Base-by-base conservation (phyloP, 164 flowering plant genomes). In the Berberis thunbergii region DNA sequence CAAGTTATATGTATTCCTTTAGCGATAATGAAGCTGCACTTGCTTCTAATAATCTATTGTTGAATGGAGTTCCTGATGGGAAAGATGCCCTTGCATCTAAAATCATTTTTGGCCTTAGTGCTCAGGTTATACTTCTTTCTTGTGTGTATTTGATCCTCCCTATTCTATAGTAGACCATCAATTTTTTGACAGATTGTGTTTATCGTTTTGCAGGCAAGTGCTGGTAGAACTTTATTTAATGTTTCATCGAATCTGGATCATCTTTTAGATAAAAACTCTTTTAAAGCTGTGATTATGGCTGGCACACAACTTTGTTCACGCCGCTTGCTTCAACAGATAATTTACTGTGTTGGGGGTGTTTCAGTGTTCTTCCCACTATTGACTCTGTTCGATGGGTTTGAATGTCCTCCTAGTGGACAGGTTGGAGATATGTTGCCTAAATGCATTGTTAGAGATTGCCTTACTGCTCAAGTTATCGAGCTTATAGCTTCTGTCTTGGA, bases 291-390 rank as follows among this genome's bases (percentile, higher is more conserved):
- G 64, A 80, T 83, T 5, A 58, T 80, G 84, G 70, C 67, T 71
- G 97, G 96, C 10, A 84, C 97, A 43, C 90, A 89, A 70, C 72
- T 89, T 67, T 95, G 99, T 76, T 91, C 98, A 7, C 86, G 98
- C 6, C 86, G 97, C 54, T 80, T 89, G 80, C 79, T 95, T 70
- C 97, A 89, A 64, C 81, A 86, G 76, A 95, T 89, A 61, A 85
- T 95, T 61, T 95, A 95, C 70, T 91, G 97, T 78, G 99, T 91
- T 72, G 99, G 99, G n/a, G 99, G 99, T 56, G 89, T 95, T 41
- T 85, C 99, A 45, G 99, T 95, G 49, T 88, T 91, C 75, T 95
- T 95, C 57, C 99, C 99, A 8, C 89, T 95, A 41, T 80, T 95
- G 63, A 76, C 85, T n/a, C 92, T 82, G 65, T 82, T 83, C 70